Percentiles rank a stretch among this genome's conserved stretches.
phyloP scores from a whole-genome alignment of 495 filamentous ascomycete genomes.

The Extremus antarcticus region DNA sequence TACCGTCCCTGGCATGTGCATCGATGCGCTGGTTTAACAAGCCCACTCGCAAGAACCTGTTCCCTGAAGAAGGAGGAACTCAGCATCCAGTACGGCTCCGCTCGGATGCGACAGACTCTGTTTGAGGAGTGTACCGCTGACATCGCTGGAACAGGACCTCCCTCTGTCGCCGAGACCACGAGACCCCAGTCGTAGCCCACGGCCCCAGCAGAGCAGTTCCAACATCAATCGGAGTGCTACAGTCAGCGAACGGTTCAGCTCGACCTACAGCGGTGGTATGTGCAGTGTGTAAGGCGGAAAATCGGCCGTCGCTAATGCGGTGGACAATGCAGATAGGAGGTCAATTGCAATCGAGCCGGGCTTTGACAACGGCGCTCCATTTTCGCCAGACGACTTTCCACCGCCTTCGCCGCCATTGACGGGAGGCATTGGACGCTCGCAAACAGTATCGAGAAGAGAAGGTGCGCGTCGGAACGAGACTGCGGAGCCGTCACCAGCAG shows the following conservation, averaged over 20 bases:
- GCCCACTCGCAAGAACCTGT: background rate
- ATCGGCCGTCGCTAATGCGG: background rate
- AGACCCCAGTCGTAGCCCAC: background rate
- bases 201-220: background rate
- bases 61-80: too few relatives aligned
- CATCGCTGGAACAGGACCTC: background rate
- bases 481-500: background rate
- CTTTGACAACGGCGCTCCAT: background rate
- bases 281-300: background rate
- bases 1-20: too few relatives aligned
- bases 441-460: conserved; percentile 15
- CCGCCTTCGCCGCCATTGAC: conserved; percentile 3
- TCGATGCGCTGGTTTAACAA: too few relatives aligned
- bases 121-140: background rate
- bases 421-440: conserved; percentile 11
- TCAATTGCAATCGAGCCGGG: conserved; percentile 14
- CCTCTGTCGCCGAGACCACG: conserved; percentile 10
- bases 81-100: too few relatives aligned
- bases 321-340: conserved; percentile 5
- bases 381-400: conserved; percentile 4
- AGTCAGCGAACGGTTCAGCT: conserved; percentile 13
- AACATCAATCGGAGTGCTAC: conserved; percentile 2
- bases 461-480: background rate
- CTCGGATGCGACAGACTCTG: background rate
- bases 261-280: background rate